phyloP scores from a whole-genome alignment of 176 grass and related monocot species.

The Carex pumila region DNA sequence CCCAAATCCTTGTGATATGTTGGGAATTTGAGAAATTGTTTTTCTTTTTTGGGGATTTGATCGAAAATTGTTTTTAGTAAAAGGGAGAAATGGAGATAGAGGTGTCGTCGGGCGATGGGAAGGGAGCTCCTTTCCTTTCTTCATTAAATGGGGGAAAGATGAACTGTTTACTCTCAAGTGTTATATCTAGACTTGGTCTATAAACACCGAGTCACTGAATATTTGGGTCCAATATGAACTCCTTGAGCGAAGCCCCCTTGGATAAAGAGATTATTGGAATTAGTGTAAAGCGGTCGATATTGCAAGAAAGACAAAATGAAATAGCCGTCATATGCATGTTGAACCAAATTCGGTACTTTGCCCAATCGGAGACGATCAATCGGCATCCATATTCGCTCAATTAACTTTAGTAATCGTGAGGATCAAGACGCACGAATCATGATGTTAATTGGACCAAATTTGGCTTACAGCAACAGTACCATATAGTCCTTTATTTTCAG shows the following conservation, averaged over 20 bases:
- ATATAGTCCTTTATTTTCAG: too few species aligned
- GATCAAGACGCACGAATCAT: too few species aligned
- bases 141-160: slow-evolving; percentile 1
- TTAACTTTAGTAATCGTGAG: too few species aligned
- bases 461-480: background rate
- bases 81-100: background rate
- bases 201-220: background rate
- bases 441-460: too few species aligned
- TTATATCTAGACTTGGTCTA: background rate
- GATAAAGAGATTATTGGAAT: background rate
- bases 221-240: background rate
- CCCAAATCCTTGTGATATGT: background rate
- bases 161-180: background rate
- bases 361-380: too few species aligned
- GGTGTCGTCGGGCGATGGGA: background rate
- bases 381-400: too few species aligned
- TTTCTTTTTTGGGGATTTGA: background rate
- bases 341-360: too few species aligned
- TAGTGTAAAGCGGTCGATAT: background rate
- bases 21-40: slow-evolving; percentile 2
- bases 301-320: background rate
- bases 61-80: background rate
- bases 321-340: too few species aligned
- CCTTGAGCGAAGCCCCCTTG: too few species aligned
- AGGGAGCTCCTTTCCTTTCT: slow-evolving; percentile 19